Base-by-base conservation (phyloP, 2,329 filamentous ascomycete genomes). In the Sclerotinia nivalis region DNA sequence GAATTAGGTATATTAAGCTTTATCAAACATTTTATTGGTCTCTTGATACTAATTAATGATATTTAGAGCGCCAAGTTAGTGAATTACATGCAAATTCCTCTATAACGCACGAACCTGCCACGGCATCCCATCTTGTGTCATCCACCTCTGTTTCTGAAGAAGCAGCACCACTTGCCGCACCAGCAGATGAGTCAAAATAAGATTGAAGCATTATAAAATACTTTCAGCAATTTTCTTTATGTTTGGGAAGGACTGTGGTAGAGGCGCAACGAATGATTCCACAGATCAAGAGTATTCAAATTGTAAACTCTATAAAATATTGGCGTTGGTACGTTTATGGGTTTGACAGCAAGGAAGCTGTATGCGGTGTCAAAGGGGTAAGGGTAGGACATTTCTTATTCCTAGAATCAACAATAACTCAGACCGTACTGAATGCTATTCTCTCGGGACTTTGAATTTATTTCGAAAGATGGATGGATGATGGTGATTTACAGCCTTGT, bases 1-100 rank as follows among this genome's bases (percentile, higher is more conserved):
- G 91, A 93, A 76, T 81, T 93, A 20, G 91, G 90, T 91, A 81
- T 74, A 83, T 74, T 49, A n/a, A 64, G n/a, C 15, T 40, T 18
- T 4, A 31, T 52, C 9, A 18, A 28, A 64, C 25, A n/a, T 59
- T 20, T 18, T 13, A 43, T 22, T 31, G 12, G 20, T 31, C 47
- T 13, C 31, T 43, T 1, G 10, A 40, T 34, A 54, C 72, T 74
- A 54, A 75, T 40, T n/a, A 37, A 68, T 55, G 9, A 22, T 55
- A n/a, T 71, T 37, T 54, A 77, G 75, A 77, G 64, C 76, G 76
- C 9, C 76, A 76, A 72, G 73, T 78, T 12, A 73, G 25, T 50
- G 77, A 78, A 2, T 55, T 74, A 20, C 71, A 78, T 68, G 68
- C 74, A 15, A 76, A 78, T 70, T 74, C 77, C 8, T 54, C 74